A percentile compares a stretch with the other conserved stretches of the same genome.
phyloP scores from a whole-genome alignment of 2,329 filamentous ascomycete species.

The Aspergillus niger region DNA sequence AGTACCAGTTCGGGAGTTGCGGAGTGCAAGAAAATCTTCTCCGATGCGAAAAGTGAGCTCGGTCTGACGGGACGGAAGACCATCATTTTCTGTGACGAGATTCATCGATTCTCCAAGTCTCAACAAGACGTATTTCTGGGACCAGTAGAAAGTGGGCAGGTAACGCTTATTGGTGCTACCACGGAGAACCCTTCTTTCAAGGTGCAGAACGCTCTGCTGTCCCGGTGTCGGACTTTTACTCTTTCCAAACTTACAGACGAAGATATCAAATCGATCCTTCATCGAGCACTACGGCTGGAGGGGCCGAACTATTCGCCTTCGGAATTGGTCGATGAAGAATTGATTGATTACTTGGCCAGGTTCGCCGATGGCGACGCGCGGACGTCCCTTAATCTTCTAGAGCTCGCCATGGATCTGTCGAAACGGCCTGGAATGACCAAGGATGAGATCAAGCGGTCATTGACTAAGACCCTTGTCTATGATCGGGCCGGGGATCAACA shows the following conservation, averaged over 20 bases:
- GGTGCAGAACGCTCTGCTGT: constrained; percentile 82
- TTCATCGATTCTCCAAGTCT: constrained; percentile 84
- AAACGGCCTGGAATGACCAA: constrained; percentile 66
- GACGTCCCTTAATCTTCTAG: constrained; percentile 87
- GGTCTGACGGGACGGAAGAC: constrained; percentile 83
- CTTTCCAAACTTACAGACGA: constrained; percentile 72
- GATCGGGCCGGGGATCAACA: constrained; percentile 94
- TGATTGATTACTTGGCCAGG: constrained; percentile 77
- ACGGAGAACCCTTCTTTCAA: constrained; percentile 98
- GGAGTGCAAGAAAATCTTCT: constrained; percentile 90
- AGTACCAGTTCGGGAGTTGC: constrained; percentile 84
- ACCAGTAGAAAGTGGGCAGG: constrained; percentile 85
- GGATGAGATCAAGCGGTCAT: constrained; percentile 73
- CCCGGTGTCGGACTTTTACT: constrained; percentile 87
- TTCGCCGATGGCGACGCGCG: constrained; percentile 93
- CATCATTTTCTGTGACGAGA: constrained; percentile 97
- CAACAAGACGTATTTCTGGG: constrained; percentile 95
- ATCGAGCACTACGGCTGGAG: constrained; percentile 71
- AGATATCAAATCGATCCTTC: constrained; percentile 72
- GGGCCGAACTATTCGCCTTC: constrained; percentile 52
- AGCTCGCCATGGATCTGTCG: constrained; percentile 80
- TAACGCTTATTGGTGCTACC: constrained; percentile 91
- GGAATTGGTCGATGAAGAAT: constrained; percentile 69
- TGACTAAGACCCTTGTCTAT: constrained; percentile 93
- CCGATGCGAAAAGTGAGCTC: constrained; percentile 78